Base-by-base conservation (phyloP, 2,329 filamentous ascomycete genomes). In the Diaporthe caulivora region DNA sequence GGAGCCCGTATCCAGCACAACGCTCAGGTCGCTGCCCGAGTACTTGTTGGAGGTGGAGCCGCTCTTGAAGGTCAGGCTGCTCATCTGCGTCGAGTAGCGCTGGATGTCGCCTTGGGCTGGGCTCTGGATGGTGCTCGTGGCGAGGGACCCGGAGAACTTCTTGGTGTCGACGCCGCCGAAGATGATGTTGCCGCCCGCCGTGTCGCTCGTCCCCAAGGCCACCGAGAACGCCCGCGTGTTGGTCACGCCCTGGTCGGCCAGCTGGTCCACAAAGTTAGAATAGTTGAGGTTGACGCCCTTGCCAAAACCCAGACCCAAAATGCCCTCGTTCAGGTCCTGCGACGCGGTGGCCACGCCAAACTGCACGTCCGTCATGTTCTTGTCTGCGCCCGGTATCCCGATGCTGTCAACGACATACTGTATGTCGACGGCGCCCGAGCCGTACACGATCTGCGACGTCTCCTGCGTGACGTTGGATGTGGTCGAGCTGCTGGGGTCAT, bases 261-360 rank as follows among this genome's bases (percentile, higher is more conserved):
- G 80, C 77, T 85, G 81, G 78, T 88, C 86, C 74, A 88, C 76
- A 42, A 88, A 81, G 78, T 85, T 87, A 74, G 81, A 80, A 78
- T 88, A 88, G 13, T 77, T 76, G 17, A 82, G 82, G 71, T 84
- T 85, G 64, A 82, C 74, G 65, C 82, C 83, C 9, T 79, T 55
- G 7, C 89, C 84, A 79, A 93, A 93, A 42, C 93, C 93, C 55
- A 95, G 91, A 42, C 94, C 94, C 24, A 95, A 82, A 55, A 95
- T 93, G 42, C 86, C 85, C 17, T 85, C 81, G 65, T 84, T 84
- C 70, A 86, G 83, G 74, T 87, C 83, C 24, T 80, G 71, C 7
- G 82, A 85, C 17, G 78, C 77, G 37, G 85, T 86, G 9, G 90
- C 91, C 42, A 92, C 87, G 72, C 91, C 91, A 72, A 93, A 91